These are phyloP conservation scores for Casuarina cunninghamiana DNA, from an alignment of 306 rosid genomes.

Conservation along the genomic window DNA sequence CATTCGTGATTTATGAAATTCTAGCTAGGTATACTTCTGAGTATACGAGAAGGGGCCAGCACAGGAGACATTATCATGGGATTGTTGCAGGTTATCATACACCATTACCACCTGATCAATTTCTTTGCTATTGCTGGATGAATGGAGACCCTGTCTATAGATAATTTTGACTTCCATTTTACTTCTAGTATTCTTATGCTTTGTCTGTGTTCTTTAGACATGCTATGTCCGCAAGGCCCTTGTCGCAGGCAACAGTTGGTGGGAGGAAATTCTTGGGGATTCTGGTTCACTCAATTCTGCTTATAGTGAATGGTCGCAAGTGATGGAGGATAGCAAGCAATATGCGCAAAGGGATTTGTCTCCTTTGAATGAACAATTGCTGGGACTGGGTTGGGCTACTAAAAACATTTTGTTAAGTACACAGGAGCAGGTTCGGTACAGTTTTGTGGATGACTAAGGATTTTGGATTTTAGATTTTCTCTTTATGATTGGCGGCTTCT, in stretches of 20 bases:
- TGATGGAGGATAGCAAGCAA: constrained; percentile 58
- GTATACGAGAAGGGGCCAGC: constrained; percentile 68
- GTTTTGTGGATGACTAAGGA: constrained; percentile 51
- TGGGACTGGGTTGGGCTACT: constrained; percentile 62
- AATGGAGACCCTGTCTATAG: neutral
- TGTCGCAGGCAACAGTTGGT: constrained; percentile 30
- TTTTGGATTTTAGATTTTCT: neutral
- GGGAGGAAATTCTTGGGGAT: constrained; percentile 37
- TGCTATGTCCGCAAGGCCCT: constrained; percentile 60
- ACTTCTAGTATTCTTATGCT: no score
- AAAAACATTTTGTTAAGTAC: constrained; percentile 61
- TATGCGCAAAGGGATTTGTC: constrained; percentile 49
- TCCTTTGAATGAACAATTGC: constrained; percentile 53
- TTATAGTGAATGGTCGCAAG: constrained; percentile 52
- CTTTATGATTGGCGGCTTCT: no score
- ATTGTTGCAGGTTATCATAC: constrained; percentile 68
- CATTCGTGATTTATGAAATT: constrained; percentile 8
- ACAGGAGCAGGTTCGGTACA: constrained; percentile 63
- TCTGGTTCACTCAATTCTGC: constrained; percentile 34
- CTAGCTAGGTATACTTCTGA: constrained; percentile 69
- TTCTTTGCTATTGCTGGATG: constrained; percentile 7
- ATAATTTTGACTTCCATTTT: neutral
- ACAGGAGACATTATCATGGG: constrained; percentile 55
- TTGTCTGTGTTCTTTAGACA: constrained; percentile 41
- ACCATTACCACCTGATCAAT: neutral